These are phyloP conservation scores for Nicotiana noctiflora DNA, from an alignment of 257 asterid species.

Conservation along the genomic window DNA sequence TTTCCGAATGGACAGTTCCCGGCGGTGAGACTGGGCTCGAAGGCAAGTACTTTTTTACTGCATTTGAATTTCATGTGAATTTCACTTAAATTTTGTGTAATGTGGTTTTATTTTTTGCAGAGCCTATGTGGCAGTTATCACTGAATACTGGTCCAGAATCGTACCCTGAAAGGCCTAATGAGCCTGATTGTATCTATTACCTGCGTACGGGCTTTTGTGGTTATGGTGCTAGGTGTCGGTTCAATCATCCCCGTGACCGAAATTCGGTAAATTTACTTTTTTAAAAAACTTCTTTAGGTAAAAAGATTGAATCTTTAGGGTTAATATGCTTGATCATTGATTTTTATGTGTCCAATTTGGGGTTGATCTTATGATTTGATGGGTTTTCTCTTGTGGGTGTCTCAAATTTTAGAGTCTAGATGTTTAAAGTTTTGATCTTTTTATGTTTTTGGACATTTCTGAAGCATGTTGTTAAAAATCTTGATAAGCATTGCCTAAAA, in stretches of 20 bases:
- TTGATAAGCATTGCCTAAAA: background rate
- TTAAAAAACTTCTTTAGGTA: background rate
- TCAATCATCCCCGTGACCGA: slow-evolving; percentile 89
- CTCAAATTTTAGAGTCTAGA: background rate
- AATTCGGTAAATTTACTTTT: slow-evolving; percentile 28
- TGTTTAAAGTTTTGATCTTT: slow-evolving; percentile 4
- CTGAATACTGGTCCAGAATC: slow-evolving; percentile 58
- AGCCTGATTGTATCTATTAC: slow-evolving; percentile 83
- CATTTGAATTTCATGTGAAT: slow-evolving; percentile 45
- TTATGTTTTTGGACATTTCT: slow-evolving; percentile 3
- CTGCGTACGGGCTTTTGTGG: slow-evolving; percentile 92
- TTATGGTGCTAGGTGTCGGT: slow-evolving; percentile 85
- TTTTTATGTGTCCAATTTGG: slow-evolving; percentile 10
- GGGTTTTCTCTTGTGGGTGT: slow-evolving; percentile 12
- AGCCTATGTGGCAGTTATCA: slow-evolving; percentile 90
- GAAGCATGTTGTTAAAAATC: background rate
- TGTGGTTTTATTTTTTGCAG: slow-evolving; percentile 36
- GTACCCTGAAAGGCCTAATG: slow-evolving; percentile 83
- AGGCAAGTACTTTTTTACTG: slow-evolving; percentile 26
- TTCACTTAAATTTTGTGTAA: slow-evolving; percentile 30
- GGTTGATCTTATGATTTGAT: slow-evolving; percentile 18
- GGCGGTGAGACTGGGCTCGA: slow-evolving; percentile 72
- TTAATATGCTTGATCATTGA: slow-evolving; percentile 30
- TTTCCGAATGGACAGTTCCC: slow-evolving; percentile 70
- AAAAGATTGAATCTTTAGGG: background rate